phyloP scores from a whole-genome alignment of 2,329 filamentous ascomycete species.

The Botrytis galanthina region DNA sequence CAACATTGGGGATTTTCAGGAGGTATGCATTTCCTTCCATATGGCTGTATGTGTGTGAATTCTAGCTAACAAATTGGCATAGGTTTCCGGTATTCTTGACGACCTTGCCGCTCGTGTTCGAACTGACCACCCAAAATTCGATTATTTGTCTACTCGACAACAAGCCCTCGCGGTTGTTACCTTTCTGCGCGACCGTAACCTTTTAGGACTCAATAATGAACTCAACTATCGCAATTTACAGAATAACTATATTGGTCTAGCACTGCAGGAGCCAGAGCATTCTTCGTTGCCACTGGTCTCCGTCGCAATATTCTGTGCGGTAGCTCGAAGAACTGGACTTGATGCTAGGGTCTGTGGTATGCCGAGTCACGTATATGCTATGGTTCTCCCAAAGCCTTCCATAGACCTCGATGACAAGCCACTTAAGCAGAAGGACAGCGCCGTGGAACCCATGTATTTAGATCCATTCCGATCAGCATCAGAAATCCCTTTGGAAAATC shows the following conservation, averaged over 20 bases:
- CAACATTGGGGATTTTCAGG: conserved; percentile 68
- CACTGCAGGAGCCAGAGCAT: conserved; percentile 68
- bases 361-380: conserved; percentile 80
- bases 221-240: conserved; percentile 73
- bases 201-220: conserved; percentile 67
- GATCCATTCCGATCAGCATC: conserved; percentile 73
- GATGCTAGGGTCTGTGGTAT: conserved; percentile 77
- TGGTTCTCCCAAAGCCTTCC: conserved; percentile 63
- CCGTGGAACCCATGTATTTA: conserved; percentile 67
- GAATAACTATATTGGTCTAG: conserved; percentile 85
- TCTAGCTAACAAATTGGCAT: conserved; percentile 19
- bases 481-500: conserved; percentile 60
- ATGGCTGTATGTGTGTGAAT: neutral
- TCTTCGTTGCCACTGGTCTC: conserved; percentile 84
- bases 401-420: conserved; percentile 56
- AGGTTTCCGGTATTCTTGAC: conserved; percentile 67
- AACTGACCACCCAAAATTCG: conserved; percentile 50
- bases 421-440: conserved; percentile 41
- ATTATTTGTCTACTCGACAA: conserved; percentile 57
- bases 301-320: conserved; percentile 77
- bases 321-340: conserved; percentile 73
- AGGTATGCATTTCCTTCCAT: conserved; percentile 44
- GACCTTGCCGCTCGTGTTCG: conserved; percentile 57
- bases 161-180: conserved; percentile 66
- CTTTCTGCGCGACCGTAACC: conserved; percentile 66